A percentile compares a stretch with the other conserved stretches of the same genome.
Conservation (phyloP, 495 filamentous ascomycete genomes). For the Sabuloglossum arenarium region DNA sequence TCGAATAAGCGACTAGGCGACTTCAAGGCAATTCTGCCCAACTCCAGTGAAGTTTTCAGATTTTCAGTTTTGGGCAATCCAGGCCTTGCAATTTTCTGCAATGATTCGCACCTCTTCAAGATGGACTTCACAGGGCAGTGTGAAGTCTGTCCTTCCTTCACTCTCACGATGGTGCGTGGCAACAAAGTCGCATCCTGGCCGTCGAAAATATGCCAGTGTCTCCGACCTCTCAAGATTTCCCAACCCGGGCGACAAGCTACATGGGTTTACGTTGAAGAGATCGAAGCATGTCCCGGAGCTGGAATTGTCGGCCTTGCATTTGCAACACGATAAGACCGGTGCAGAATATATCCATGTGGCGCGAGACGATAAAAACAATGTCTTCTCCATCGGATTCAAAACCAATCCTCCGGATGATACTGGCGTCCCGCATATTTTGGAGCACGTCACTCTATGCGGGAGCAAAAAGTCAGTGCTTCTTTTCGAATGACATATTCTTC, state of each 20-base stretch:
- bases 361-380: conserved; percentile 92
- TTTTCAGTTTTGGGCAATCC: too few relatives aligned
- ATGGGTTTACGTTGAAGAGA: conserved; percentile 80
- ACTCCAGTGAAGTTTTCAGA: not conserved
- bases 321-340: conserved; percentile 82
- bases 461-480: conserved; percentile 54
- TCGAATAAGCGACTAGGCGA: not conserved
- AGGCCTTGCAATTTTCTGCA: not conserved
- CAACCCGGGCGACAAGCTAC: conserved; percentile 58
- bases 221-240: conserved; percentile 53
- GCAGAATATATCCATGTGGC: conserved; percentile 92
- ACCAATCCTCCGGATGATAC: conserved; percentile 95
- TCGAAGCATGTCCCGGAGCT: conserved; percentile 85
- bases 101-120: not conserved
- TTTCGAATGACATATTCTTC: not conserved
- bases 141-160: not conserved
- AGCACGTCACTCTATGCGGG: conserved; percentile 94
- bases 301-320: conserved; percentile 71
- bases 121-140: not conserved
- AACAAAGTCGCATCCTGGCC: not conserved
- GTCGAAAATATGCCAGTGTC: conserved; percentile 39
- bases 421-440: conserved; percentile 89
- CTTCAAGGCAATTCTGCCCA: not conserved
- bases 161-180: too few relatives aligned
- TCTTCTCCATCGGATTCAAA: conserved; percentile 97